These are phyloP conservation scores for Pisolithus albus DNA, from an alignment of 768 basidiomycete species.

Conservation along the genomic window DNA sequence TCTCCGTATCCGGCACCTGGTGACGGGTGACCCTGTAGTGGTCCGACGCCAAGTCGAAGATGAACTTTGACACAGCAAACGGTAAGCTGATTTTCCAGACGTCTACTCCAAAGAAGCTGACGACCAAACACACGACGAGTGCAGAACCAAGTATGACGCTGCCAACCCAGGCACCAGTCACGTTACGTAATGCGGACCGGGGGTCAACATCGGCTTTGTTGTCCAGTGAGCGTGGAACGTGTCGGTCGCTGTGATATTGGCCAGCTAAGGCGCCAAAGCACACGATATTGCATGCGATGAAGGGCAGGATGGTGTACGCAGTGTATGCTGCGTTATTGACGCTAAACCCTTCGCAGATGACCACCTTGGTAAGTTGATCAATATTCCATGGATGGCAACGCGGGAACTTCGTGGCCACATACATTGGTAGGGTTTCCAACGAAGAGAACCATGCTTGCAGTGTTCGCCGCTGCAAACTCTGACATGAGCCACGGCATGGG, in stretches of 20 bases:
- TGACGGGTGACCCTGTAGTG: constrained; percentile 36
- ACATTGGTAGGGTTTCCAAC: constrained; percentile 90
- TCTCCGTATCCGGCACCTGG: neutral
- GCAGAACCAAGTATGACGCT: constrained; percentile 57
- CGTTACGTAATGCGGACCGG: constrained; percentile 64
- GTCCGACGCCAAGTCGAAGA: constrained; percentile 60
- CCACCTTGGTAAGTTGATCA: constrained; percentile 32
- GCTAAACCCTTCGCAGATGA: constrained; percentile 80
- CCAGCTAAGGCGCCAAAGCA: constrained; percentile 53
- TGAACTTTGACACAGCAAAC: constrained; percentile 65
- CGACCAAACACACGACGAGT: constrained; percentile 66
- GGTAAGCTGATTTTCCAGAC: constrained; percentile 84
- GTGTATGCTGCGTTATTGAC: constrained; percentile 76
- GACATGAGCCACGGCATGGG: constrained; percentile 66
- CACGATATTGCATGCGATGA: constrained; percentile 58
- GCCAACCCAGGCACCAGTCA: constrained; percentile 67
- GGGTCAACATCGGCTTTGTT: constrained; percentile 37
- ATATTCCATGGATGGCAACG: neutral
- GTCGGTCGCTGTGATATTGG: constrained; percentile 51
- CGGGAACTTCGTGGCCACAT: constrained; percentile 1
- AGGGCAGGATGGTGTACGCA: constrained; percentile 77
- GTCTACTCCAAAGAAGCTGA: constrained; percentile 69
- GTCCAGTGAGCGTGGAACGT: constrained; percentile 44
- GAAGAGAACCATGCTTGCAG: constrained; percentile 67
- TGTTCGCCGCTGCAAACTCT: constrained; percentile 75